Evolutionary conservation across 805 yeast genomes (phyloP).

Genomic region (Myxozyma neglecta): DNA sequence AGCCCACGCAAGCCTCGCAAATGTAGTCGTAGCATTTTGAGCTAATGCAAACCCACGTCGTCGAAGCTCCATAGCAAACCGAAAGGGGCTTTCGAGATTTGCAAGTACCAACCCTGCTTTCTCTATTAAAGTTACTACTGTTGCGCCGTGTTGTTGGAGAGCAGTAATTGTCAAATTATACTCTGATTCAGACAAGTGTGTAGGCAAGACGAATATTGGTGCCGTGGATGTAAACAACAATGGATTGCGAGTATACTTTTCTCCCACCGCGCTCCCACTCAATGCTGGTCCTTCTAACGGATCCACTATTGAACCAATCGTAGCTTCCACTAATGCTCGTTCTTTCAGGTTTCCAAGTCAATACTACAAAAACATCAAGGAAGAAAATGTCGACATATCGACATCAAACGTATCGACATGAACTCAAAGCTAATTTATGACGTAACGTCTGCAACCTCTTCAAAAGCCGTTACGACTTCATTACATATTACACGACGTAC

Average conservation of each 20-base stretch:
- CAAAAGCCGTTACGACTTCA: too few species aligned
- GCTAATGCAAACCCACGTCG: conserved; percentile 10
- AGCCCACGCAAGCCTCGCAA: conserved; percentile 19
- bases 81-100: conserved; percentile 6
- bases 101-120: conserved; percentile 11
- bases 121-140: background rate
- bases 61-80: conserved; percentile 22
- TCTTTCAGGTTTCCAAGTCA: too few species aligned
- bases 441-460: too few species aligned
- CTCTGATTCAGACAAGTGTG: conserved; percentile 12
- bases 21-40: background rate
- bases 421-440: too few species aligned
- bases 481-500: too few species aligned
- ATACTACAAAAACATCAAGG: too few species aligned
- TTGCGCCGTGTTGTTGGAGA: conserved; percentile 6
- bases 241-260: background rate
- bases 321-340: too few species aligned
- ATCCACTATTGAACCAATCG: too few species aligned
- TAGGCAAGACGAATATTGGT: conserved; percentile 20
- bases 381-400: too few species aligned
- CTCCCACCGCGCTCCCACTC: background rate
- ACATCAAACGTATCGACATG: too few species aligned
- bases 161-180: background rate
- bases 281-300: too few species aligned
- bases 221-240: background rate